Percentiles rank a stretch among this genome's conserved stretches.
phyloP scores from a whole-genome alignment of 1,284 basidiomycete species.

The Cerioporus squamosus region DNA sequence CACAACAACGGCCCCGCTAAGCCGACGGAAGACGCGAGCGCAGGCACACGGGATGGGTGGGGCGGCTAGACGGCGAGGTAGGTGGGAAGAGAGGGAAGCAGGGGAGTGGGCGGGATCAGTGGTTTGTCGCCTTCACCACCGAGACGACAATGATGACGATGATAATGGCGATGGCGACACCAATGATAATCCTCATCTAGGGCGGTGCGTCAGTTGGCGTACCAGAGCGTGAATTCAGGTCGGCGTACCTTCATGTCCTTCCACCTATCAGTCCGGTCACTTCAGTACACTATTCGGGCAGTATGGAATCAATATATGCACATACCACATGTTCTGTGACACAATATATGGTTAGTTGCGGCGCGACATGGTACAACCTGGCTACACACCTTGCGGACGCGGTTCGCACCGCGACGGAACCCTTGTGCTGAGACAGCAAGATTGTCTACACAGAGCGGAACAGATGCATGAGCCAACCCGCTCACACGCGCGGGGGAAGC shows the following conservation, averaged over 20 bases:
- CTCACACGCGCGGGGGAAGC: background rate
- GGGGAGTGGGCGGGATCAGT: constrained; percentile 31
- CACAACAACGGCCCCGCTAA: constrained; percentile 27
- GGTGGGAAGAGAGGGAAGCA: background rate
- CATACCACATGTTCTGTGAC: constrained; percentile 83
- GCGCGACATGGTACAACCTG: background rate
- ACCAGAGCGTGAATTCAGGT: background rate
- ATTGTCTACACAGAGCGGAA: constrained; percentile 65
- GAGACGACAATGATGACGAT: constrained; percentile 94
- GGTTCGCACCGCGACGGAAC: constrained; percentile 96
- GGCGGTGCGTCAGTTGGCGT: background rate
- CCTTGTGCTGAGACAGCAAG: constrained; percentile 99
- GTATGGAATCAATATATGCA: constrained; percentile 17
- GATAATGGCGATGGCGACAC: constrained; percentile 84
- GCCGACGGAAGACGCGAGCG: constrained; percentile 18
- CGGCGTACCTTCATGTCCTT: constrained; percentile 90
- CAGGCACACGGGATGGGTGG: constrained; percentile 12
- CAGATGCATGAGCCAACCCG: constrained; percentile 10
- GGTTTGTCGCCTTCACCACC: constrained; percentile 80
- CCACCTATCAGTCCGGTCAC: constrained; percentile 65
- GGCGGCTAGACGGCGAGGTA: constrained; percentile 3
- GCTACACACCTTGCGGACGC: constrained; percentile 92
- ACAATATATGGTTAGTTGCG: constrained; percentile 26
- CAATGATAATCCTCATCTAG: constrained; percentile 91
- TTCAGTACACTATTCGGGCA: constrained; percentile 18